Evolutionary conservation across 2,329 filamentous ascomycete species (phyloP), one percentile per base, ranked within the genome.

Genomic region (Apiospora marii): DNA sequence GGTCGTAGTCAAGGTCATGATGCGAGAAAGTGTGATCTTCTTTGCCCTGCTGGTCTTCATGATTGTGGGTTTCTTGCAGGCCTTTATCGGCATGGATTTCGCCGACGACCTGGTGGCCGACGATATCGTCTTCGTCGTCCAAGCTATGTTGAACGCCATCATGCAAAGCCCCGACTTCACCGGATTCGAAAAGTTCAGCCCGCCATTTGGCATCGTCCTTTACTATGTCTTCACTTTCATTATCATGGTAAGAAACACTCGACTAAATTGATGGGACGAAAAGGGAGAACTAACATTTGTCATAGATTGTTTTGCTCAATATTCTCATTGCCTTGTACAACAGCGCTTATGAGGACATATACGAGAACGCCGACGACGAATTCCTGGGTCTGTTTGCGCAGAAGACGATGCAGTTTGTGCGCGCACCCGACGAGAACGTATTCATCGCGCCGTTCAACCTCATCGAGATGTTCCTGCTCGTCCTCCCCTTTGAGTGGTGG

Each of bases 211-310:
- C 12, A 89, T 98, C 69, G 93, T 98, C 44, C 91, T 99, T 13
- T 99, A 99, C 85, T 99, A 99, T 85, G 90, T 97, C 80, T 99
- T 98, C 83, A 97, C 96, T 24, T 99, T 99, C 79, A 92, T 98
- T 51, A 93, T 99, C 79, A 98, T 98, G 93, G 95, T 96, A 77
- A 76, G 85, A 73, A 3, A 1, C 27, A 58, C 6, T 14, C 34
- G 8, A 14, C 24, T 34, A 16, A 3, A 6, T 10, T 16, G 2
- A 58, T 58, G 4, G 49, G 49, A 51, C 13, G 51, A 34, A 58
- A 34, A 1, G 4, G 51, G 14, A 34, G 27, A 30, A 24, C 64
- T 67, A 44, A 67, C 22, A 14, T 44, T 14, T 44, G 37, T 44
- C 44, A 0, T 48, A 88, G 87, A 87, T 90, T 34, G 85, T 99